Base-by-base conservation (phyloP, 768 basidiomycete genomes). In the Scleroderma citrinum region DNA sequence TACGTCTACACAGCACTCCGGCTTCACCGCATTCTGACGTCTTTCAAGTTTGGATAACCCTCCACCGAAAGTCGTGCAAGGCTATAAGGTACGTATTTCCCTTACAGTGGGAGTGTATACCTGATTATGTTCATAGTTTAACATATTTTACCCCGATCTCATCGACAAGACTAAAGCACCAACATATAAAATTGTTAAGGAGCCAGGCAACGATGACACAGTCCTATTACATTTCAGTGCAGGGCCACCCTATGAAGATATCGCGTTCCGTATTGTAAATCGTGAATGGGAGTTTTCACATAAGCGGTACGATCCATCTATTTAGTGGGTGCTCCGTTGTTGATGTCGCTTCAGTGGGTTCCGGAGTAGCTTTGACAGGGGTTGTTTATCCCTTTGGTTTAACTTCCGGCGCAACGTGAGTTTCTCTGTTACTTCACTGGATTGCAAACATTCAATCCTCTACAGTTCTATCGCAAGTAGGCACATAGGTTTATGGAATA, bases 261-360 rank as follows among this genome's bases (percentile, higher is more conserved):
- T 98, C 53, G 96, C 96, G 7, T 99, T 99, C 74, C 80, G 92
- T 52, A 95, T 99, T 52, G 95, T 99, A 50, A 92, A 96, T 59
- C 80, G 92, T 47, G 93, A 96, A 66, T 99, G 96, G 96, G 96
- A 98, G 59, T 95, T 90, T 67, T 94, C 92, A 34, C 94, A 98
- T 62, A 96, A 95, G 74, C 81, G 92, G 91, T 90, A 64, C 47
- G 71, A 52, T 26, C 20, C 20, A 52, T 46, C 43, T 35, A 14
- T 41, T 53, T 24, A 52, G 66, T 19, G 50, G 48, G 13, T 26
- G 13, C n/a, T 39, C 23, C 53, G 48, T 53, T 51, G 30, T 42
- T 59, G 23, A 62, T 55, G 40, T 34, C 35, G 17, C 48, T 20
- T 26, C 40, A 95, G 92, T 53, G 96, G 96, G 14, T 99, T 98